These are phyloP conservation scores for Jacaranda mimosifolia DNA, from an alignment of 257 asterid genomes.

Conservation along the genomic window DNA sequence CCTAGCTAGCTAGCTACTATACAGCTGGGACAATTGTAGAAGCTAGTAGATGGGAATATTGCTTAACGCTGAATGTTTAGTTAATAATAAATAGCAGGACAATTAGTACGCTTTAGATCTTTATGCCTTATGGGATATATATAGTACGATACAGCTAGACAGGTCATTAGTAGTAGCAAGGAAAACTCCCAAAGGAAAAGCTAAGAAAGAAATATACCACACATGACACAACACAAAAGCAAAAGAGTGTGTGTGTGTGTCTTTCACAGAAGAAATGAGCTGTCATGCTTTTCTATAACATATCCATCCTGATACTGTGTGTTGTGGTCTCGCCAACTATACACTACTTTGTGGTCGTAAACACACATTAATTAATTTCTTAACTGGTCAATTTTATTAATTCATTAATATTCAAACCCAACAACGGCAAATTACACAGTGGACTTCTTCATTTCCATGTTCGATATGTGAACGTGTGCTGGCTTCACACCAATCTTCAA, in stretches of 20 bases:
- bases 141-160: constrained; percentile 26
- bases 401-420: constrained; percentile 5
- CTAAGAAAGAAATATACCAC: constrained; percentile 28
- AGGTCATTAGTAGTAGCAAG: constrained; percentile 2
- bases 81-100: not conserved
- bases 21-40: not conserved
- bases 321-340: constrained; percentile 23
- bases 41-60: no score
- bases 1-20: no score
- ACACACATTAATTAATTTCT: not conserved
- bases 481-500: not conserved
- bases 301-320: constrained; percentile 18
- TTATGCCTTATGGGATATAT: not conserved
- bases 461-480: not conserved
- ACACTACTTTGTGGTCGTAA: constrained; percentile 18
- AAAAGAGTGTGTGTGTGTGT: constrained; percentile 47
- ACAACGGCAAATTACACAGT: not conserved
- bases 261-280: constrained; percentile 63
- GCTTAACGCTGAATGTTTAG: not conserved
- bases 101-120: not conserved
- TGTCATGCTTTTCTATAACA: constrained; percentile 69
- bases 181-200: constrained; percentile 27
- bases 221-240: constrained; percentile 55
- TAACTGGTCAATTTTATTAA: not conserved
- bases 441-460: not conserved